Evolutionary conservation across 1,284 basidiomycete genomes (phyloP), one percentile per base, ranked within the genome.

Genomic region (Ceratobasidium papillatum): DNA sequence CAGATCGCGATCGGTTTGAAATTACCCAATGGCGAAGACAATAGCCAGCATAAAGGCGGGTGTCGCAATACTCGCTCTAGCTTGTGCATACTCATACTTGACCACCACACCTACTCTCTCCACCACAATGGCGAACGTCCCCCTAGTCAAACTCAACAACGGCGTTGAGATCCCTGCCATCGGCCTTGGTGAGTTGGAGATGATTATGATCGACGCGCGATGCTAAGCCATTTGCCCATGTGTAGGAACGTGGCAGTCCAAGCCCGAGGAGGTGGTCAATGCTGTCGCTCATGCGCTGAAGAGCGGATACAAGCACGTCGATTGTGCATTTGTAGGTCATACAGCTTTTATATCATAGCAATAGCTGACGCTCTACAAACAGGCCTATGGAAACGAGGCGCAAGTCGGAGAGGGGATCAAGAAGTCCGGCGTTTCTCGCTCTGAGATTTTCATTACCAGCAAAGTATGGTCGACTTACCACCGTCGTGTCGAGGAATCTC

Each of bases 351-450:
- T 36, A 30, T 14, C 4, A n/a, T 12, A 36, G 22, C 45, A 25
- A 34, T 4, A 8, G 64, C 36, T 62, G 19, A 59, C 45, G 27
- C n/a, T 19, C 30, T 25, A 11, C 34, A 19, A 19, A 62, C 30
- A 72, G 69, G 85, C 81, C 8, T 90, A 92, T 78, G 87, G 88
- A 75, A 94, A 94, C 79, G 93, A 97, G 82, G 89, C 91, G 79
- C 90, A 94, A 80, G 94, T 97, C 32, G 94, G 94, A 12, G 87
- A 91, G 78, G 94, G 94, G 22, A 90, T 97, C 82, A 88, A 86
- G 79, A 87, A 86, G 56, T 91, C 90, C 68, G 94, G 93, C 41
- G 87, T 96, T 27, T 89, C 90, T 66, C 88, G 95, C 77, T 87
- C 88, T 54, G 91, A 96, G 76, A 87, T 97, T 77, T 96, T 93